Conservation (phyloP, 2,329 filamentous ascomycete genomes). For the Trichoderma harzianum region DNA sequence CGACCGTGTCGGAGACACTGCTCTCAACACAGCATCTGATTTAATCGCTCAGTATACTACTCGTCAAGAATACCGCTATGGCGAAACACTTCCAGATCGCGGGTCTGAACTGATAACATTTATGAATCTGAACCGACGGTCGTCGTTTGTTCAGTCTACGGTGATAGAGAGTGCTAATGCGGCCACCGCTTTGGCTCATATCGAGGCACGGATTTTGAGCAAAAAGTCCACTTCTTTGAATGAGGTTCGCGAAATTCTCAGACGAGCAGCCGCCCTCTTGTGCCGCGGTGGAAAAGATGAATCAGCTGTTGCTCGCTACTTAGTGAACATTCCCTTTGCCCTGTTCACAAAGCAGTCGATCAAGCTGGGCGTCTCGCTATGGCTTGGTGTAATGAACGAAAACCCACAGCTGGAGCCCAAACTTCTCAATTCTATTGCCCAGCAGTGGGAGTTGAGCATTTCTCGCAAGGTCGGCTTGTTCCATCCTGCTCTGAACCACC, state of each 20-base stretch:
- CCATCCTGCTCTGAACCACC: conserved; percentile 65
- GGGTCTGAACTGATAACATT: conserved; percentile 63
- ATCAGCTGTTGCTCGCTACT: conserved; percentile 74
- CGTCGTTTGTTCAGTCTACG: conserved; percentile 50
- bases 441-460: conserved; percentile 86
- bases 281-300: conserved; percentile 75
- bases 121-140: conserved; percentile 52
- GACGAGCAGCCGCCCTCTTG: conserved; percentile 79
- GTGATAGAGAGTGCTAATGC: conserved; percentile 56
- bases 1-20: conserved; percentile 67
- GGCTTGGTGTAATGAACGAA: conserved; percentile 96
- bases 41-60: conserved; percentile 97
- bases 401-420: conserved; percentile 85
- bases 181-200: conserved; percentile 64
- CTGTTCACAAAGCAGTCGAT: conserved; percentile 95
- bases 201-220: conserved; percentile 67
- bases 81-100: conserved; percentile 69
- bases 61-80: conserved; percentile 89
- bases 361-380: conserved; percentile 90
- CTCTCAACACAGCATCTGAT: conserved; percentile 89
- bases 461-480: conserved; percentile 78
- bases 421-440: conserved; percentile 79
- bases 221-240: conserved; percentile 67
- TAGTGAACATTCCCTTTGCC: conserved; percentile 89
- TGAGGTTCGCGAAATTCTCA: conserved; percentile 77